Base-by-base conservation (phyloP, 1,284 basidiomycete species). In the Veloporphyrellus conicus region DNA sequence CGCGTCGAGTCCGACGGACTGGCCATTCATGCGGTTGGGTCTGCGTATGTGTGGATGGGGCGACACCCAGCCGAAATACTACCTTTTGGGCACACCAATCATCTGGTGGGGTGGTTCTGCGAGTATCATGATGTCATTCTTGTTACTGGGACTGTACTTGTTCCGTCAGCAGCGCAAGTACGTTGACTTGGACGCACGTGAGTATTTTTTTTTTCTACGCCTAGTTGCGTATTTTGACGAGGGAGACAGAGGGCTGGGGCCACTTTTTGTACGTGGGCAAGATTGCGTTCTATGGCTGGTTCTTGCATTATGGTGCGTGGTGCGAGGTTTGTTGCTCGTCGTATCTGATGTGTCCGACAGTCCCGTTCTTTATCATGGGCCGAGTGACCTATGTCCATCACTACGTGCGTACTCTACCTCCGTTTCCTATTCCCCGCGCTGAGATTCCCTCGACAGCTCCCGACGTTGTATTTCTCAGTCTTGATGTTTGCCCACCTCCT, bases 21-120 rank as follows among this genome's bases (percentile, higher is more conserved):
- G 96, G 95, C 95, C 95, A 0, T 87, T 88, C 72, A 75, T 98
- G 40, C 82, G 82, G 47, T 77, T 91, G 43, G 93, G 93, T 41
- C 72, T 94, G 67, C 79, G 96, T 23, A 99, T 99, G 95, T 98
- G 95, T 60, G 93, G 93, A 3, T 99, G 95, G 96, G 87, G 85
- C 3, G 89, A 94, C 59, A 63, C 69, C 10, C 88, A 91, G 64
- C 77, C 82, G 62, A 98, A 99, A 71, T 98, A 92, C 66, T 98
- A 98, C 68, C 75, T 99, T 20, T 73, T 98, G 52, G 95, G 94
- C 8, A 95, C 90, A 27, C 93, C 94, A 0, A 63, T 97, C 49
- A 82, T 96, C 46, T 97, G 93, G 88, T 98, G 93, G 93, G 81
- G 81, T 34, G 78, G 87, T 12, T 77, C 84, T 0, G 49, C 79